Conservation (phyloP, 768 basidiomycete genomes). For the Phaeotremella fagi region DNA sequence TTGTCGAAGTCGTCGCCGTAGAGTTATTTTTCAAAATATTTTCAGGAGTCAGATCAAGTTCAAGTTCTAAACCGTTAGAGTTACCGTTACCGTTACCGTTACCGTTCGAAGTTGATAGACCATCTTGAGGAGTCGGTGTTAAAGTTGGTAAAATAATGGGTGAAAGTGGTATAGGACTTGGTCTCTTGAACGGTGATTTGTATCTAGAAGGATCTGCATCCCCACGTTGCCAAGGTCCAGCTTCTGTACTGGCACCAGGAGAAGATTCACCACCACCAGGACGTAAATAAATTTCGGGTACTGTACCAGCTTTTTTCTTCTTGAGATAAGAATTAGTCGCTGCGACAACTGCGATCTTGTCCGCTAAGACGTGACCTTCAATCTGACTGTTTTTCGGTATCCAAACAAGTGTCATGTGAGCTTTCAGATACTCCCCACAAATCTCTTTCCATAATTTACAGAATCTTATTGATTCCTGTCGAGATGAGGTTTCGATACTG, state of each 20-base stretch:
- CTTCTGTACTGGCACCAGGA: constrained; percentile 28
- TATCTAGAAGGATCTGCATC: constrained; percentile 35
- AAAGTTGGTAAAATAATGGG: constrained; percentile 4
- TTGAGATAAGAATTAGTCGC: constrained; percentile 44
- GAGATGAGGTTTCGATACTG: constrained; percentile 40
- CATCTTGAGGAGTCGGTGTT: too few relatives aligned
- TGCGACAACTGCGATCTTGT: constrained; percentile 41
- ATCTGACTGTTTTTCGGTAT: constrained; percentile 38
- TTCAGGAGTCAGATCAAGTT: constrained; percentile 6
- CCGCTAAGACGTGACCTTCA: constrained; percentile 43
- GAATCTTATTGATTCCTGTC: constrained; percentile 39
- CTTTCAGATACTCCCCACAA: constrained; percentile 32
- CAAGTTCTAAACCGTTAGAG: neutral
- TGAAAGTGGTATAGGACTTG: constrained; percentile 15
- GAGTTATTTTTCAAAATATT: too few relatives aligned
- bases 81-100: neutral
- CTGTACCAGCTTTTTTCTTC: constrained; percentile 28
- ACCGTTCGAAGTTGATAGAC: too few relatives aligned
- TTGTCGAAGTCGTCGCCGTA: neutral
- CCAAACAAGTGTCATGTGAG: constrained; percentile 46
- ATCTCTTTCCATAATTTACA: constrained; percentile 39
- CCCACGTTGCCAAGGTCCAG: constrained; percentile 41
- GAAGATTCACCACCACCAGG: constrained; percentile 30
- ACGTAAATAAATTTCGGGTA: constrained; percentile 24
- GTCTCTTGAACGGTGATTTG: constrained; percentile 24